phyloP scores from a whole-genome alignment of 2,329 filamentous ascomycete species.

The Davidsoniella eucalypti region DNA sequence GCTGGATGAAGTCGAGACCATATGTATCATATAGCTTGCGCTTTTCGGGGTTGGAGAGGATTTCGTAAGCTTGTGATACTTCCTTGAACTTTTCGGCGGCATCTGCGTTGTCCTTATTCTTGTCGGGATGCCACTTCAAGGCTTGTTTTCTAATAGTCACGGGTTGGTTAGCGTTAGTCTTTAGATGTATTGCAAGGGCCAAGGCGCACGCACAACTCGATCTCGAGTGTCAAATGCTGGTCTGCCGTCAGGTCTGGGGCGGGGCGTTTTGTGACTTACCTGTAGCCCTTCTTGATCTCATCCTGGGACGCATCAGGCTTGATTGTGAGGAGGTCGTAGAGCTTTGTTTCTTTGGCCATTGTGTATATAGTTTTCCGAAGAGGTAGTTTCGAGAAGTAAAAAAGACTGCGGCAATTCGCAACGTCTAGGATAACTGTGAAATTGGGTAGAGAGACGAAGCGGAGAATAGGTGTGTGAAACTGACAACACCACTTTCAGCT shows the following conservation, averaged over 20 bases:
- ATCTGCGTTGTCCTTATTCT: slow-evolving; percentile 81
- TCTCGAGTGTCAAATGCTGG: neutral
- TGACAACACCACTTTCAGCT: too few relatives aligned
- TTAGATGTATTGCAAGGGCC: neutral
- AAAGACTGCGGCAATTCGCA: too few relatives aligned
- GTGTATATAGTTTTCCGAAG: slow-evolving; percentile 17
- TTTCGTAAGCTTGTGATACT: slow-evolving; percentile 93
- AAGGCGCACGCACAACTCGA: too few relatives aligned
- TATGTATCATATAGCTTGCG: slow-evolving; percentile 89
- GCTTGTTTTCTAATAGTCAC: slow-evolving; percentile 52
- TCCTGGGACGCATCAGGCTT: slow-evolving; percentile 71
- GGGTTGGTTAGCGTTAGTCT: slow-evolving; percentile 21
- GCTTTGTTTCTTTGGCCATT: slow-evolving; percentile 91
- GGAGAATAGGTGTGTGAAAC: too few relatives aligned
- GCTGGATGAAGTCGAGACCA: slow-evolving; percentile 81
- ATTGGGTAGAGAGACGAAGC: too few relatives aligned
- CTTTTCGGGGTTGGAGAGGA: slow-evolving; percentile 92
- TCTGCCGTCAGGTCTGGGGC: neutral
- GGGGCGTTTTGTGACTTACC: slow-evolving; percentile 33
- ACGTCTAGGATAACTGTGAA: too few relatives aligned
- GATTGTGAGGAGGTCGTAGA: slow-evolving; percentile 75
- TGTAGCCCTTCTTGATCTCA: slow-evolving; percentile 93
- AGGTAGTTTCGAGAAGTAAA: too few relatives aligned
- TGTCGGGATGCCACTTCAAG: slow-evolving; percentile 89
- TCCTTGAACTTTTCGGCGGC: slow-evolving; percentile 96